Base-by-base conservation (phyloP, 2,329 filamentous ascomycete genomes). In the Talaromyces piceae region DNA sequence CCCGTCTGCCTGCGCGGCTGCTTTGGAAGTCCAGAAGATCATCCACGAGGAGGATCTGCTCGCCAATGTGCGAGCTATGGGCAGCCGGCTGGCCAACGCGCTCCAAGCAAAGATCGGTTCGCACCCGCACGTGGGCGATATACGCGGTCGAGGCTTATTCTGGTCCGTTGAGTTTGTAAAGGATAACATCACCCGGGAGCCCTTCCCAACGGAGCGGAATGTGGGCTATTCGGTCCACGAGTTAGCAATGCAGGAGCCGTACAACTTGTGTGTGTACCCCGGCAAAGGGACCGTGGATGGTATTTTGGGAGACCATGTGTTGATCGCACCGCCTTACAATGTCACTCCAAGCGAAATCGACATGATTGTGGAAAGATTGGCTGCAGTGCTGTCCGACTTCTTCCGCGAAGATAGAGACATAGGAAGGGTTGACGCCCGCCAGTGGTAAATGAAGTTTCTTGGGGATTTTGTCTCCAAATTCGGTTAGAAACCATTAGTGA, bases 241-340 rank as follows among this genome's bases (percentile, higher is more conserved):
- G 23, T 13, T 28, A 20, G 48, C 41, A 11, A 39, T 22, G n/a
- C 33, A 22, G 18, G 18, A 39, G 18, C 33, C 33, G 33, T 39
- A 77, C 59, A 74, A 71, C 50, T 77, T 86, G 55, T 76, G 76
- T 3, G 59, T 88, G 2, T 88, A 88, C 61, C 81, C 81, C 1
- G 83, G 83, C 0, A 69, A 70, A 0, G 84, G 84, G 1, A 81
- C 81, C 0, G 78, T 73, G 0, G 81, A 86, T 41, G 73, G 77
- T 2, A 62, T 63, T 18, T 62, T 63, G 1, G 85, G 86, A 12
- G 86, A 91, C 59, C 48, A 50, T 50, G n/a, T 50, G 11, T 26
- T 50, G 22, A 44, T 50, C 18, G 48, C 48, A 12, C 48, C 48
- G 22, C 41, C 48, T 22, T 44, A 45, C 18, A 50, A 41, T 4